phyloP scores from a whole-genome alignment of 2,329 filamentous ascomycete species.

The Verticillium dahliae region DNA sequence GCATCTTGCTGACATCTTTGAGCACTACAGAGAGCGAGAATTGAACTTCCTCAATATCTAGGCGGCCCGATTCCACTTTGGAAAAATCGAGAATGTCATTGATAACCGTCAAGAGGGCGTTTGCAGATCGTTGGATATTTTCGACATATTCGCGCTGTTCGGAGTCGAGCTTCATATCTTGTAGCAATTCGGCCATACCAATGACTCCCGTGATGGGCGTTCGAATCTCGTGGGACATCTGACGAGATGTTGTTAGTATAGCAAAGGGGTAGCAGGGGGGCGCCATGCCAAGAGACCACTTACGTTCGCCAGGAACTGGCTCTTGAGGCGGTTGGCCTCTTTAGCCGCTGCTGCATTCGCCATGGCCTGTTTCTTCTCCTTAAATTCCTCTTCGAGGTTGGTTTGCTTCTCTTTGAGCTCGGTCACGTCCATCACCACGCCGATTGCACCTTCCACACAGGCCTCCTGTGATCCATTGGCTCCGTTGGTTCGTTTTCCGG shows the following conservation, averaged over 20 bases:
- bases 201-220: slow-evolving; percentile 77
- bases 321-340: slow-evolving; percentile 74
- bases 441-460: slow-evolving; percentile 65
- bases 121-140: slow-evolving; percentile 73
- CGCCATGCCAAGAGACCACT: slow-evolving; percentile 5
- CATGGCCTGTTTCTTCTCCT: slow-evolving; percentile 63
- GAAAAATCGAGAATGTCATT: slow-evolving; percentile 90
- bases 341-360: slow-evolving; percentile 74
- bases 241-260: slow-evolving; percentile 9
- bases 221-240: slow-evolving; percentile 74
- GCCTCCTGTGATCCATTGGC: slow-evolving; percentile 32
- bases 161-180: slow-evolving; percentile 60
- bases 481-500: slow-evolving; percentile 47
- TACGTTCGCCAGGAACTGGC: slow-evolving; percentile 67
- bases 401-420: slow-evolving; percentile 60
- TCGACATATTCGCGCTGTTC: slow-evolving; percentile 71
- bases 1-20: slow-evolving; percentile 78
- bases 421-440: slow-evolving; percentile 74
- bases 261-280: not conserved
- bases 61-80: slow-evolving; percentile 71
- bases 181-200: slow-evolving; percentile 69
- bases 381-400: slow-evolving; percentile 56
- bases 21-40: slow-evolving; percentile 70
- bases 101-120: slow-evolving; percentile 78
- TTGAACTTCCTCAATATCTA: slow-evolving; percentile 75